A percentile compares a stretch with the other conserved stretches of the same genome.
Conservation (phyloP, 2,329 filamentous ascomycete species). For the Fusarium virguliforme region DNA sequence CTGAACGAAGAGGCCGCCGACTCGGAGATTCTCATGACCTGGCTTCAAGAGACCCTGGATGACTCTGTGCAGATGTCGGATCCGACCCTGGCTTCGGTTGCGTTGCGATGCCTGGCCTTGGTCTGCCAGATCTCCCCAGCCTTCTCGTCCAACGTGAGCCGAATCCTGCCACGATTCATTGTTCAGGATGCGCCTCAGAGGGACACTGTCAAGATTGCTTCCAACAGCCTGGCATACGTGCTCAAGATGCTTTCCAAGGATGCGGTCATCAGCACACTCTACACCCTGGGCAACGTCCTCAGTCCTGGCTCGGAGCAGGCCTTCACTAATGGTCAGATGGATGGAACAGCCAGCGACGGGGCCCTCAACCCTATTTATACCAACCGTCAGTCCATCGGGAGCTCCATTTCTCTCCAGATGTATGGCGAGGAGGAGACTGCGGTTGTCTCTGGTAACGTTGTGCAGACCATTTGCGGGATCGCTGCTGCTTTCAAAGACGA, state of each 20-base stretch:
- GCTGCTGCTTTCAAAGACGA: constrained; percentile 85
- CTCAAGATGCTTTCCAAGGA: constrained; percentile 90
- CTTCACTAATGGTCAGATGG: constrained; percentile 67
- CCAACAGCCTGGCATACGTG: constrained; percentile 87
- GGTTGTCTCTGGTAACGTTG: constrained; percentile 86
- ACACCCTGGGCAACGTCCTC: constrained; percentile 95
- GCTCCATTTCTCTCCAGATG: constrained; percentile 83
- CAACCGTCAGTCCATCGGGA: constrained; percentile 75
- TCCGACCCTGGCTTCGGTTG: constrained; percentile 80
- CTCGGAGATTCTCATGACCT: constrained; percentile 82
- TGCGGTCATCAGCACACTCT: constrained; percentile 93
- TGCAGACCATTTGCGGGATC: constrained; percentile 95
- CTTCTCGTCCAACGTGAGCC: constrained; percentile 82
- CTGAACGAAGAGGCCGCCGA: constrained; percentile 88
- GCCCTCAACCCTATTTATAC: constrained; percentile 64
- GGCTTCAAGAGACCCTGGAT: constrained; percentile 87
- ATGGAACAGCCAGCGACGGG: constrained; percentile 60
- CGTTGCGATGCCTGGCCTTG: constrained; percentile 86
- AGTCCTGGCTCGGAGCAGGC: constrained; percentile 77
- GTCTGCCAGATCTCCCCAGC: constrained; percentile 82
- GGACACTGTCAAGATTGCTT: constrained; percentile 81
- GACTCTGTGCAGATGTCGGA: constrained; percentile 89
- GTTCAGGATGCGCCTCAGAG: constrained; percentile 84
- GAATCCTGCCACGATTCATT: constrained; percentile 87
- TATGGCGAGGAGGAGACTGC: constrained; percentile 85